These are phyloP conservation scores for Helicocarpus griseus DNA, from an alignment of 2,329 filamentous ascomycete species.

Conservation along the genomic window DNA sequence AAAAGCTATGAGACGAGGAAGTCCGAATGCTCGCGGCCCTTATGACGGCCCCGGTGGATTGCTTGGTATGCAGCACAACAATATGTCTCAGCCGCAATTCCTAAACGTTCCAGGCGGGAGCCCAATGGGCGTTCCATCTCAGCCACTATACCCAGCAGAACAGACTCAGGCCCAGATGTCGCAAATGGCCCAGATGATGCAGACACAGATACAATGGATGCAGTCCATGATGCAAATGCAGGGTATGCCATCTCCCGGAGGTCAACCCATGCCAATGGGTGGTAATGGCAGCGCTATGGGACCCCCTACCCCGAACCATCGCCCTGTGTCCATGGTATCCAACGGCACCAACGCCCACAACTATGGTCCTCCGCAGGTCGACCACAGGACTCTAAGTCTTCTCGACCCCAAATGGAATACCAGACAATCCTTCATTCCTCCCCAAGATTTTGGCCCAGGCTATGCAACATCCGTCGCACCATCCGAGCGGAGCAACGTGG, in stretches of 20 bases:
- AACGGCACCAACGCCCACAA: conserved; percentile 16
- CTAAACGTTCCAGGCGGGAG: conserved; percentile 6
- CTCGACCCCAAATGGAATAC: conserved; percentile 50
- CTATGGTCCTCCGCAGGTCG: conserved; percentile 23
- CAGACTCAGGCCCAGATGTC: conserved; percentile 71
- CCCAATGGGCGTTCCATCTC: conserved; percentile 8
- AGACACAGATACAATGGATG: conserved; percentile 94
- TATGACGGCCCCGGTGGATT: conserved; percentile 26
- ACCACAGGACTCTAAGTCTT: conserved; percentile 70
- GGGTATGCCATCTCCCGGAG: conserved; percentile 31
- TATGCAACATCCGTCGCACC: conserved; percentile 91
- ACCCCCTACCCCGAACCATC: conserved; percentile 24
- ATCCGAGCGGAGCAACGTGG: conserved; percentile 89
- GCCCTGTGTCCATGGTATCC: conserved; percentile 42
- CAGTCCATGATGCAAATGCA: conserved; percentile 59
- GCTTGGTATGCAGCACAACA: conserved; percentile 11
- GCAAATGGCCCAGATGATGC: conserved; percentile 80
- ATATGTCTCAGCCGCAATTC: background rate
- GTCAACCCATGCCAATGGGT: conserved; percentile 17
- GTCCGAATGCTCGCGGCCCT: conserved; percentile 53
- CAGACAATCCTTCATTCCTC: conserved; percentile 25
- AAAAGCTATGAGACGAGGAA: conserved; percentile 66
- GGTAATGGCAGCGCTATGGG: conserved; percentile 19
- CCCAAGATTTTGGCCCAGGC: conserved; percentile 29
- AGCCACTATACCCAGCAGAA: conserved; percentile 46